phyloP scores from a whole-genome alignment of 2,329 filamentous ascomycete genomes.

The Thielaviopsis ethacetica region DNA sequence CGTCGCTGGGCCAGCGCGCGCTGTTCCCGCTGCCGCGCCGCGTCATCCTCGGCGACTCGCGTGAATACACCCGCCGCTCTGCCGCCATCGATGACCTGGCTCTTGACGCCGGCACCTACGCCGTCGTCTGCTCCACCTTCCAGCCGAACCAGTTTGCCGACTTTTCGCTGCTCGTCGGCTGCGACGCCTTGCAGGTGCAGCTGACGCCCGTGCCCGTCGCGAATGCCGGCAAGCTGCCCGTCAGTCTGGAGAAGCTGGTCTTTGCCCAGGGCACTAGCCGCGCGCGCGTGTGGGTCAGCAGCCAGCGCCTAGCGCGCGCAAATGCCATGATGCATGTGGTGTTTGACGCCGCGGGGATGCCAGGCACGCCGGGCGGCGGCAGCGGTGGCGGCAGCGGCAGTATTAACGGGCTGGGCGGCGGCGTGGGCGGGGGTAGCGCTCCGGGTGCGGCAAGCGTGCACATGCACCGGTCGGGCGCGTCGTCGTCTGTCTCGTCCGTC shows the following conservation, averaged over 20 bases:
- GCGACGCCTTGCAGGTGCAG: constrained; percentile 26
- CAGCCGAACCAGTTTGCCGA: constrained; percentile 59
- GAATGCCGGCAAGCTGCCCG: constrained; percentile 56
- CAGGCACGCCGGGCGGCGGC: too few relatives aligned
- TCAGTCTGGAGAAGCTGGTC: constrained; percentile 37
- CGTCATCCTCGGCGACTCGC: constrained; percentile 68
- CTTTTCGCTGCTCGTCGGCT: constrained; percentile 62
- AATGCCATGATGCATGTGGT: constrained; percentile 4
- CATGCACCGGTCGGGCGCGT: neutral
- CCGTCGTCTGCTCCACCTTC: constrained; percentile 80
- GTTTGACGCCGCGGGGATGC: neutral
- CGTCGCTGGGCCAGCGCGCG: constrained; percentile 49
- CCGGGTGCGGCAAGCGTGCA: too few relatives aligned
- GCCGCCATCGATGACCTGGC: constrained; percentile 47
- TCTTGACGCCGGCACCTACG: constrained; percentile 62
- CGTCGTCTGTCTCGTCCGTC: neutral
- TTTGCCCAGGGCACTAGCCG: constrained; percentile 28
- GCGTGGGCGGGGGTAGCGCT: too few relatives aligned
- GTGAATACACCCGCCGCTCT: constrained; percentile 74
- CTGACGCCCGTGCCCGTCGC: constrained; percentile 51
- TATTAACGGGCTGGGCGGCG: neutral
- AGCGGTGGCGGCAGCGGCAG: neutral
- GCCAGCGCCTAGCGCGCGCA: constrained; percentile 4
- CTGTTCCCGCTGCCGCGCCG: constrained; percentile 46
- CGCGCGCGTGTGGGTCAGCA: constrained; percentile 19